These are phyloP conservation scores for Podaxis sp. DNA, from an alignment of 768 basidiomycete species.

Conservation along the genomic window DNA sequence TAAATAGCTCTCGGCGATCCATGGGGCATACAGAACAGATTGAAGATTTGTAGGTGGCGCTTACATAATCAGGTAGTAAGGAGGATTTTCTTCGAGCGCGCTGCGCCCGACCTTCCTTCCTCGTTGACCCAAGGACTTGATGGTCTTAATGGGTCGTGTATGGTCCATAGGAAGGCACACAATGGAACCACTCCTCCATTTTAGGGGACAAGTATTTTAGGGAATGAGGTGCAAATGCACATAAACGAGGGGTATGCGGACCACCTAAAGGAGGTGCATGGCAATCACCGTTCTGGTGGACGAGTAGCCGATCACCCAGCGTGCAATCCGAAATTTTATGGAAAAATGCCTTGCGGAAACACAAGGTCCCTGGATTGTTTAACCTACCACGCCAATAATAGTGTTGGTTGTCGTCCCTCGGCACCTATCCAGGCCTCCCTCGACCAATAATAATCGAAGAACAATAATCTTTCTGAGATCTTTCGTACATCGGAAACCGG, in stretches of 20 bases:
- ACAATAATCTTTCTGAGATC: background rate
- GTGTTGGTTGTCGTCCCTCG: background rate
- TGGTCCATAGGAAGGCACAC: background rate
- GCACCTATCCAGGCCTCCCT: background rate
- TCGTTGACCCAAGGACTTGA: background rate
- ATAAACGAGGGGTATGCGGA: background rate
- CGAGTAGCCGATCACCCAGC: background rate
- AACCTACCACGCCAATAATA: slow-evolving; percentile 6
- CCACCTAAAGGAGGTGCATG: background rate
- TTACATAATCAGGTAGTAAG: background rate
- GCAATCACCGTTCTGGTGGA: background rate
- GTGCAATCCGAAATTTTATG: background rate
- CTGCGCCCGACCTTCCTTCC: background rate
- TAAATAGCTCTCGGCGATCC: background rate
- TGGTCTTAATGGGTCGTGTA: too few relatives aligned
- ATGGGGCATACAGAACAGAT: background rate
- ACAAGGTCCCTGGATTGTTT: background rate
- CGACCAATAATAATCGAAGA: slow-evolving; percentile 7
- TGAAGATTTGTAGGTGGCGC: background rate
- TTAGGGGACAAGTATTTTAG: background rate
- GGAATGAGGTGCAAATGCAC: background rate
- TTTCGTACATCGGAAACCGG: slow-evolving; percentile 7
- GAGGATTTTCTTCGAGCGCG: too few relatives aligned
- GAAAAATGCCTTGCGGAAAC: background rate
- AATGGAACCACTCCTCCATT: background rate